Conservation (phyloP, 2,329 filamentous ascomycete species). For the Pyrenochaeta sp. region DNA sequence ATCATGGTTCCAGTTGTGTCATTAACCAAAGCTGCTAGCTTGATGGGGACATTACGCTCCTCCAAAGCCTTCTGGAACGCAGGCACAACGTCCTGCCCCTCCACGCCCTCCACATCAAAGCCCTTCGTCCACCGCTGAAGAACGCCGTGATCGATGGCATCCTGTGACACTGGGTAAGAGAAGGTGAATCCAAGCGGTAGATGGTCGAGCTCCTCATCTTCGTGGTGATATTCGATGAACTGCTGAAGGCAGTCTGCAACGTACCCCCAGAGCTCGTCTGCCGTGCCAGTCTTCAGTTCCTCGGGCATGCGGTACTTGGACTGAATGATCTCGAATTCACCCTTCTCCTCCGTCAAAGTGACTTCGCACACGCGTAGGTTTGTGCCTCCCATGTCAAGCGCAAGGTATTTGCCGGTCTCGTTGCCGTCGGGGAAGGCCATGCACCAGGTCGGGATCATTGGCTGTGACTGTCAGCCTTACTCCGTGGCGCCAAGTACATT, state of each 20-base stretch:
- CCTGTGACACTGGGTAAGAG: slow-evolving; percentile 91
- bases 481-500: slow-evolving; percentile 83
- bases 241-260: slow-evolving; percentile 92
- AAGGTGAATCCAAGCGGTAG: slow-evolving; percentile 94
- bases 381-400: slow-evolving; percentile 95
- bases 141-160: slow-evolving; percentile 91
- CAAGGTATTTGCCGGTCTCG: slow-evolving; percentile 87
- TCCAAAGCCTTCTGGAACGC: slow-evolving; percentile 83
- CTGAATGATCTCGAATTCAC: slow-evolving; percentile 94
- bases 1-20: slow-evolving; percentile 98
- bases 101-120: slow-evolving; percentile 91
- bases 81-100: slow-evolving; percentile 89
- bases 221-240: slow-evolving; percentile 89
- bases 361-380: slow-evolving; percentile 96
- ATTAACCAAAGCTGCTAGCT: slow-evolving; percentile 92
- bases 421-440: slow-evolving; percentile 88
- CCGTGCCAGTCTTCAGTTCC: slow-evolving; percentile 85
- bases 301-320: slow-evolving; percentile 96
- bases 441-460: slow-evolving; percentile 98
- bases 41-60: slow-evolving; percentile 84
- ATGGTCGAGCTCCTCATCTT: slow-evolving; percentile 67
- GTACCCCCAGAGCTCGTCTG: slow-evolving; percentile 93
- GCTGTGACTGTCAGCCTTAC: slow-evolving; percentile 74
- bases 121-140: slow-evolving; percentile 98
- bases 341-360: slow-evolving; percentile 84